These are phyloP conservation scores for Exserohilum rostratum DNA, from an alignment of 2,329 filamentous ascomycete genomes.

Conservation along the genomic window DNA sequence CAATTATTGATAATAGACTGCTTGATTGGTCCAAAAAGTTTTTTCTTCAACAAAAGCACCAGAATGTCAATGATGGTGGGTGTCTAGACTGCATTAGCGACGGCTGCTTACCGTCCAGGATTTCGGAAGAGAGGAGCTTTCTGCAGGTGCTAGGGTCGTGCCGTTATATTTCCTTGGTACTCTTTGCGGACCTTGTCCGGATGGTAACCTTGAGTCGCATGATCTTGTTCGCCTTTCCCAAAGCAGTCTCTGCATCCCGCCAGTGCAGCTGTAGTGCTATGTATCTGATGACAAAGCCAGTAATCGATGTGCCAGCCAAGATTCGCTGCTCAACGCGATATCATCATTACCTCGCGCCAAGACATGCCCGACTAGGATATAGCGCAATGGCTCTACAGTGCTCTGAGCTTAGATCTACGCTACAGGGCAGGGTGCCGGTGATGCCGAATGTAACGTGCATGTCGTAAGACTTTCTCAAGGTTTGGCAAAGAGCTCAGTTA, in stretches of 20 bases:
- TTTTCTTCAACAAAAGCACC: conserved; percentile 18
- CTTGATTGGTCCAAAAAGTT: conserved; percentile 20
- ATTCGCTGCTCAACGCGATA: background rate
- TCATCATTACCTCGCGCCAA: conserved; percentile 1
- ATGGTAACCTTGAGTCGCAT: conserved; percentile 12
- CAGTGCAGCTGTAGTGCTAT: conserved; percentile 9
- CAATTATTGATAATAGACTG: conserved; percentile 12
- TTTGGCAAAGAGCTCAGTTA: background rate
- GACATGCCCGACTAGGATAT: conserved; percentile 16
- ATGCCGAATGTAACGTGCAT: conserved; percentile 15
- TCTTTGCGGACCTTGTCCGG: conserved; percentile 3
- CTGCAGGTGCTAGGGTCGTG: conserved; percentile 24
- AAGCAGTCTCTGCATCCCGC: conserved; percentile 13
- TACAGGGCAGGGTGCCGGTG: conserved; percentile 6
- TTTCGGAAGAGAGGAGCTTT: conserved; percentile 21
- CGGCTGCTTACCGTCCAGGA: conserved; percentile 21
- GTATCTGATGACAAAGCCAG: background rate
- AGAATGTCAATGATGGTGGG: conserved; percentile 14
- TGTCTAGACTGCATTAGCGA: conserved; percentile 32
- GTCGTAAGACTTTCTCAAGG: background rate
- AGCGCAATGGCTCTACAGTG: conserved; percentile 17
- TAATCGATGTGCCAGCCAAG: background rate
- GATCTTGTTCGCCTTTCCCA: conserved; percentile 18
- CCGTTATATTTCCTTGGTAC: conserved; percentile 13
- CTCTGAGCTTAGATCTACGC: conserved; percentile 16